Evolutionary conservation across 805 yeast species (phyloP), one percentile per base, ranked within the genome.

Genomic region (Saturnispora serradocipensis): DNA sequence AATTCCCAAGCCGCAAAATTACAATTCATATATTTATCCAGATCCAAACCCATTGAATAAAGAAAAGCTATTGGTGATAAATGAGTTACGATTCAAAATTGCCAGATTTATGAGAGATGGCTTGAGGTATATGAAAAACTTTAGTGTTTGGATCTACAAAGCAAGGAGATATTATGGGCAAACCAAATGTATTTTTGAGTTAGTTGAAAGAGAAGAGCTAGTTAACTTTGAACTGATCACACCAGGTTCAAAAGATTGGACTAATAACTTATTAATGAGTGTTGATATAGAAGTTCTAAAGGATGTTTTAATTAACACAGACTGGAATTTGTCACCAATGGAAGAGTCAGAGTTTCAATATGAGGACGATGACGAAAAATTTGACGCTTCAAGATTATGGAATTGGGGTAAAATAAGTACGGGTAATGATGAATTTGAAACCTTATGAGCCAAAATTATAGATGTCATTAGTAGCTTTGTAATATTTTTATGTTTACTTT

Each of bases 141-240:
- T 53, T 5, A 45, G 54, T 40, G 43, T 43, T 35, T 50, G 35
- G 48, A 47, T 52, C 48, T 56, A 54, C 35, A 32, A 44, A 20
- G 44, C 53, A 25, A 48, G 52, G 11, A 50, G 56, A 35, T 39
- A 43, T 25, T 52, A 42, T 45, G 53, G 53, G 10, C 48, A 49
- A 36, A 43, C 45, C 3, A 48, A 45, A 25, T 51, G 43, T 16
- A 28, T 56, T 4, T 24, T 53, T 32, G 54, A 58, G 16, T 55
- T 54, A 49, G 43, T 58, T 49, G 57, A 51, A 47, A 49, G 28
- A 28, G 55, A 54, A 3, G 48, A 49, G 15, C 16, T 49, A 18
- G 20, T 36, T 28, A 8, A 30, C 15, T 44, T 49, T 44, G 39
- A 44, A 16, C 38, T 36, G 35, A 28, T 44, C 7, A n/a, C 18